Conservation (phyloP, 192 early-diverging fungal genomes). For the Linnemannia hyalina region DNA sequence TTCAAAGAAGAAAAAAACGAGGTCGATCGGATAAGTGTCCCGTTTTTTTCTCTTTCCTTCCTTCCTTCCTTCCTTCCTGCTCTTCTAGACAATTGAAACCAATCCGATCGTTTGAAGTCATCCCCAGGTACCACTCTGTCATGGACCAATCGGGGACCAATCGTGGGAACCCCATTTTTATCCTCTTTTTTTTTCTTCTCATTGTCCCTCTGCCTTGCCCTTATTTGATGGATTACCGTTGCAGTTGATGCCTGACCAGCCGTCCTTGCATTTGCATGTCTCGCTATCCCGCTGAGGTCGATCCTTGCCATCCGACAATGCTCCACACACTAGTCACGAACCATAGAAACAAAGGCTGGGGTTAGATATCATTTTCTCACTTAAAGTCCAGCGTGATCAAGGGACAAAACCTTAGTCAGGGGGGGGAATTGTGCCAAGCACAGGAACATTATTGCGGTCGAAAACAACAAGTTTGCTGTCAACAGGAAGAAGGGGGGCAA, state of each 20-base stretch:
- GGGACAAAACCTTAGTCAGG: slow-evolving; percentile 8
- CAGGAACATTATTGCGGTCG: neutral
- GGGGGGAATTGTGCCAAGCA: neutral
- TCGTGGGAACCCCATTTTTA: neutral
- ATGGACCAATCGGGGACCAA: neutral
- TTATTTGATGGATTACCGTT: slow-evolving; percentile 63
- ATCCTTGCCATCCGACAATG: slow-evolving; percentile 73
- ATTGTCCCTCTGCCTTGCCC: neutral
- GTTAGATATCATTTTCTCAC: neutral
- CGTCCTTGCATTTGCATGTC: slow-evolving; percentile 82
- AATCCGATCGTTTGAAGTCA: neutral
- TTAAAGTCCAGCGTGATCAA: neutral
- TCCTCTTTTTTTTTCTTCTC: neutral
- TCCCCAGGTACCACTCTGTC: neutral
- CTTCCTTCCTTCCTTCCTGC: neutral
- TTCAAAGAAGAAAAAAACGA: neutral
- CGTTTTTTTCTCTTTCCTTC: neutral
- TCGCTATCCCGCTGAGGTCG: slow-evolving; percentile 67
- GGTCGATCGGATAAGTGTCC: neutral
- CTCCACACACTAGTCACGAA: slow-evolving; percentile 74
- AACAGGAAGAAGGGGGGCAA: neutral
- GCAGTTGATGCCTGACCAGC: slow-evolving; percentile 96
- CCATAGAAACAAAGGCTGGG: neutral
- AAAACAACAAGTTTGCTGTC: neutral
- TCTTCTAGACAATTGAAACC: neutral